A percentile compares a stretch with the other conserved stretches of the same genome.
Evolutionary conservation across 1,139 yeast genomes (phyloP).

Genomic region (Suhomyces anneliseae): DNA sequence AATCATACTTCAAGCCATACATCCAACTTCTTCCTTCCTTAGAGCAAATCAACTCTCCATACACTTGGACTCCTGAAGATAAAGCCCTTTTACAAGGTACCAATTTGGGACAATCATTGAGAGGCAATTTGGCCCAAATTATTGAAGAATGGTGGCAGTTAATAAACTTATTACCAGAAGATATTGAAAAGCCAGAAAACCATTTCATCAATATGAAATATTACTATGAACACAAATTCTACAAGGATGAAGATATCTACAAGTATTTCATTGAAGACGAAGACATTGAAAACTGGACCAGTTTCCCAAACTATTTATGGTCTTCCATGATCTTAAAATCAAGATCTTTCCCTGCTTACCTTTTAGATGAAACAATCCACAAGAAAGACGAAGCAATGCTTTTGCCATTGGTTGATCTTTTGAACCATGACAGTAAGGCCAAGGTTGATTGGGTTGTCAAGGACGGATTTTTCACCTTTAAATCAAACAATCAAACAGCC

Average conservation of each 20-base stretch:
- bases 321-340: constrained; percentile 68
- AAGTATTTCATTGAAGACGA: constrained; percentile 25
- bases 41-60: constrained; percentile 54
- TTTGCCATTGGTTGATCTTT: constrained; percentile 73
- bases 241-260: constrained; percentile 38
- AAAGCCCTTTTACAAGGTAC: constrained; percentile 59
- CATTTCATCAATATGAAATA: constrained; percentile 47
- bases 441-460: constrained; percentile 63
- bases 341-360: constrained; percentile 72
- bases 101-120: constrained; percentile 49
- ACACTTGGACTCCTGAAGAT: constrained; percentile 59
- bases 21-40: constrained; percentile 58
- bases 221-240: constrained; percentile 49
- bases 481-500: constrained; percentile 23
- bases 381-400: constrained; percentile 60
- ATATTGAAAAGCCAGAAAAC: constrained; percentile 28
- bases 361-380: constrained; percentile 31
- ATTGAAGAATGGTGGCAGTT: constrained; percentile 56
- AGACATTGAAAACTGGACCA: constrained; percentile 51
- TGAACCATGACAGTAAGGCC: constrained; percentile 67
- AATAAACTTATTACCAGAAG: constrained; percentile 37
- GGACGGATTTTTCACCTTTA: constrained; percentile 29
- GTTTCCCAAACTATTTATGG: constrained; percentile 73
- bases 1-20: constrained; percentile 48
- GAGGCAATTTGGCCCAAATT: constrained; percentile 31